phyloP scores from a whole-genome alignment of 2,329 filamentous ascomycete species.

The Onygenales sp. region DNA sequence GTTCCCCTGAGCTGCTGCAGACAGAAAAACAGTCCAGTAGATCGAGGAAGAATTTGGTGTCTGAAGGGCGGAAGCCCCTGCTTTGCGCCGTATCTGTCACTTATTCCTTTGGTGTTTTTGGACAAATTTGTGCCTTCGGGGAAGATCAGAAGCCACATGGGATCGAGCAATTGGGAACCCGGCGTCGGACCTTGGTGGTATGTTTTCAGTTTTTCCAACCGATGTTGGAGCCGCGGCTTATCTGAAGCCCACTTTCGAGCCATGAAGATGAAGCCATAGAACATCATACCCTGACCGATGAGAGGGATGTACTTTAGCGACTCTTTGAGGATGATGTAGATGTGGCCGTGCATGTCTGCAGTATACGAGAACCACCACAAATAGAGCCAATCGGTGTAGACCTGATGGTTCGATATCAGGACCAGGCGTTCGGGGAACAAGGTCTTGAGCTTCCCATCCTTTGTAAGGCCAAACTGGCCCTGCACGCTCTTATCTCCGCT shows the following conservation, averaged over 20 bases:
- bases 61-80: conserved; percentile 48
- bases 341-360: conserved; percentile 54
- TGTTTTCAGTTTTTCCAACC: conserved; percentile 47
- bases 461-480: conserved; percentile 47
- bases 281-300: conserved; percentile 53
- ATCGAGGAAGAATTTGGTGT: conserved; percentile 51
- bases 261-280: conserved; percentile 59
- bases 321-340: conserved; percentile 60
- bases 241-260: conserved; percentile 54
- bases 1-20: conserved; percentile 49
- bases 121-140: conserved; percentile 57
- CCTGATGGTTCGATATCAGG: conserved; percentile 55
- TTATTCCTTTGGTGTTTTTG: conserved; percentile 44
- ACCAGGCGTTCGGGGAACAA: conserved; percentile 53
- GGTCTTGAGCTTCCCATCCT: conserved; percentile 49
- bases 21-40: conserved; percentile 53
- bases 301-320: conserved; percentile 54
- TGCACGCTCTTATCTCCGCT: conserved; percentile 53
- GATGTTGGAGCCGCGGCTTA: conserved; percentile 48
- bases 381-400: conserved; percentile 63
- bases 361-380: conserved; percentile 61
- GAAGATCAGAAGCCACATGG: conserved; percentile 60
- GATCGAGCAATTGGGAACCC: conserved; percentile 40
- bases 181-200: conserved; percentile 40
- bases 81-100: conserved; percentile 49